Conservation (phyloP, 23 red algal species). For the Gracilaria caudata region DNA sequence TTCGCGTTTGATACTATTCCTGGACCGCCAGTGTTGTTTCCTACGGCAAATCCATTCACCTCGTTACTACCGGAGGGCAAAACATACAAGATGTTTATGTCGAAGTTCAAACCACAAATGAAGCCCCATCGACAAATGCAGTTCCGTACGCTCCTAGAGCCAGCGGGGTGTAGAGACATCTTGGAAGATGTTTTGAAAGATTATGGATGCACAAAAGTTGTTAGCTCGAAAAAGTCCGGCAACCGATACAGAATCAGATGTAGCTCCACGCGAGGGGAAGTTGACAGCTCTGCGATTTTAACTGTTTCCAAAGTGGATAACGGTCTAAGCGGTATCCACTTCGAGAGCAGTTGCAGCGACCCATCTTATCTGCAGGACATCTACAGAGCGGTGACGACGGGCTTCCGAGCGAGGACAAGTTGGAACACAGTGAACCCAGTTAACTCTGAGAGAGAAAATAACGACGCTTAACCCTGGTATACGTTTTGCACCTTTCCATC, state of each 20-base stretch:
- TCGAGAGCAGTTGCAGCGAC: neutral
- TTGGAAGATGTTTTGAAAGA: conserved; percentile 21
- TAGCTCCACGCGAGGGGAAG: neutral
- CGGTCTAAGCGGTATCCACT: neutral
- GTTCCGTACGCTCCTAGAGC: conserved; percentile 7
- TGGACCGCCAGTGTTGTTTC: neutral
- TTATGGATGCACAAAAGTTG: conserved; percentile 1
- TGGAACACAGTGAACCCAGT: conserved; percentile 2
- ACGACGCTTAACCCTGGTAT: neutral
- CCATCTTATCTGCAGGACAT: neutral
- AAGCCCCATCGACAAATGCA: neutral
- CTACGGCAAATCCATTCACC: neutral
- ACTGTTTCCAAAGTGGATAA: conserved; percentile 9
- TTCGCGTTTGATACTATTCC: neutral
- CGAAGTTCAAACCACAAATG: neutral
- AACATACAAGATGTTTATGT: neutral
- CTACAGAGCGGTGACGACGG: neutral
- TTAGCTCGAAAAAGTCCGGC: neutral
- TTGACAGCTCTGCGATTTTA: neutral
- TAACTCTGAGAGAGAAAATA: neutral
- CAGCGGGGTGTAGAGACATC: neutral
- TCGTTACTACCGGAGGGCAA: neutral
- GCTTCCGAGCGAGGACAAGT: neutral
- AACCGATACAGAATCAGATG: conserved; percentile 10
- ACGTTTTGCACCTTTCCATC: no score